Conservation (phyloP, 805 yeast species). For the Saccharomycopsis guyanensis region DNA sequence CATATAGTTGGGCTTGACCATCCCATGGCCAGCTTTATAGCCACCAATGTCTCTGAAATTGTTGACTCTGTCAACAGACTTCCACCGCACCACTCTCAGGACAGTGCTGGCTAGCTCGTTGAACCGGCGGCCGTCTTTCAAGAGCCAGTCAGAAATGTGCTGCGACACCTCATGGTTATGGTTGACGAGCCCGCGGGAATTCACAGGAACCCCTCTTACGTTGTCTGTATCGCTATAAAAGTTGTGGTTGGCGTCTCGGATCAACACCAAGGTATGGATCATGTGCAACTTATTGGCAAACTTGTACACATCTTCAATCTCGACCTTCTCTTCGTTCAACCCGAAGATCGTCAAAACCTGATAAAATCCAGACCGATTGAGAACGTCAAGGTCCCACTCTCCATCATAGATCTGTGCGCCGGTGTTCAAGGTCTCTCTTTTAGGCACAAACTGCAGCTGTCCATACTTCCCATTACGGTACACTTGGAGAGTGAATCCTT, state of each 20-base stretch:
- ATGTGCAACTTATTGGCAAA: slow-evolving; percentile 41
- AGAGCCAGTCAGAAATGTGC: slow-evolving; percentile 38
- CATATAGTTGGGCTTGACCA: slow-evolving; percentile 44
- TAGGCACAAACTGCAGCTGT: slow-evolving; percentile 34
- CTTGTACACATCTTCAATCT: slow-evolving; percentile 49
- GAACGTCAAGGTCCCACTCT: slow-evolving; percentile 31
- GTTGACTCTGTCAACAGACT: slow-evolving; percentile 53
- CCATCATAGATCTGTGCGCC: slow-evolving; percentile 29
- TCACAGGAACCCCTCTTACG: slow-evolving; percentile 38
- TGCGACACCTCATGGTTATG: slow-evolving; percentile 49
- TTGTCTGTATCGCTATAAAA: slow-evolving; percentile 36
- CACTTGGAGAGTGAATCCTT: slow-evolving; percentile 22
- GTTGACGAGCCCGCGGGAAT: slow-evolving; percentile 42
- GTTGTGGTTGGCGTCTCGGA: slow-evolving; percentile 75
- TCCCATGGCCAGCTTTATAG: slow-evolving; percentile 28
- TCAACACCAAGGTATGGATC: slow-evolving; percentile 49
- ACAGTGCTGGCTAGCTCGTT: slow-evolving; percentile 30
- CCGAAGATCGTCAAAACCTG: slow-evolving; percentile 69
- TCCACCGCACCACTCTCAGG: slow-evolving; percentile 48
- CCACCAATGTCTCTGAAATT: slow-evolving; percentile 84
- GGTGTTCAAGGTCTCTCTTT: slow-evolving; percentile 43
- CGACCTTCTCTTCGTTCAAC: slow-evolving; percentile 55
- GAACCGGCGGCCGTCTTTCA: slow-evolving; percentile 41
- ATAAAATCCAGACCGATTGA: slow-evolving; percentile 36
- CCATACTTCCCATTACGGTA: slow-evolving; percentile 45